Conservation (phyloP, 345 rosid genomes). For the Euphorbia tirucalli region DNA sequence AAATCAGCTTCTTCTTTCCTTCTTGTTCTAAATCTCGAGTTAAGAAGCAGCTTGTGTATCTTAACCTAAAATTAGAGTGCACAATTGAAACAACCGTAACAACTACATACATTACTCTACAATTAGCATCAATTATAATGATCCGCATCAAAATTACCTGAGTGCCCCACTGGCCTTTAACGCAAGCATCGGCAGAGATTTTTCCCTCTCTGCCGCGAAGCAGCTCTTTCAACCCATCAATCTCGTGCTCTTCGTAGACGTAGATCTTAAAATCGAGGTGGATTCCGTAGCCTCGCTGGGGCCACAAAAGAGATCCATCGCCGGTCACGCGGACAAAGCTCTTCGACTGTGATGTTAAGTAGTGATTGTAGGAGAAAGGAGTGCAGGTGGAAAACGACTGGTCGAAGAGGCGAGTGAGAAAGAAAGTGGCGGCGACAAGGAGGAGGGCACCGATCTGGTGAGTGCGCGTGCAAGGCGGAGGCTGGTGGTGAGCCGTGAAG, state of each 20-base stretch:
- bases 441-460: slow-evolving; percentile 87
- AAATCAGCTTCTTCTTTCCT: slow-evolving; percentile 83
- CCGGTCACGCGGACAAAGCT: slow-evolving; percentile 17
- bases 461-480: slow-evolving; percentile 71
- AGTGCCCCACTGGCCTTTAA: slow-evolving; percentile 95
- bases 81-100: not conserved
- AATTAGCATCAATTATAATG: not conserved
- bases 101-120: not conserved
- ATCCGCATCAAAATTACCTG: slow-evolving; percentile 51
- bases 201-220: slow-evolving; percentile 71
- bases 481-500: slow-evolving; percentile 41
- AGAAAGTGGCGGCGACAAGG: slow-evolving; percentile 66
- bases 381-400: slow-evolving; percentile 47
- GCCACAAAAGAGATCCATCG: slow-evolving; percentile 47
- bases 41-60: slow-evolving; percentile 60
- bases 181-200: slow-evolving; percentile 53
- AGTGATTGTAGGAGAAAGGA: slow-evolving; percentile 18
- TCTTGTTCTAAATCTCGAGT: slow-evolving; percentile 67
- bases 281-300: slow-evolving; percentile 61
- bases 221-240: slow-evolving; percentile 66
- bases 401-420: slow-evolving; percentile 76
- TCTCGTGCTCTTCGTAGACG: slow-evolving; percentile 82
- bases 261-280: slow-evolving; percentile 69
- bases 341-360: slow-evolving; percentile 11
- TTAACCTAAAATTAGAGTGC: slow-evolving; percentile 52